phyloP scores from a whole-genome alignment of 352 stramenopile species.

The Globisporangium carolinianum region DNA sequence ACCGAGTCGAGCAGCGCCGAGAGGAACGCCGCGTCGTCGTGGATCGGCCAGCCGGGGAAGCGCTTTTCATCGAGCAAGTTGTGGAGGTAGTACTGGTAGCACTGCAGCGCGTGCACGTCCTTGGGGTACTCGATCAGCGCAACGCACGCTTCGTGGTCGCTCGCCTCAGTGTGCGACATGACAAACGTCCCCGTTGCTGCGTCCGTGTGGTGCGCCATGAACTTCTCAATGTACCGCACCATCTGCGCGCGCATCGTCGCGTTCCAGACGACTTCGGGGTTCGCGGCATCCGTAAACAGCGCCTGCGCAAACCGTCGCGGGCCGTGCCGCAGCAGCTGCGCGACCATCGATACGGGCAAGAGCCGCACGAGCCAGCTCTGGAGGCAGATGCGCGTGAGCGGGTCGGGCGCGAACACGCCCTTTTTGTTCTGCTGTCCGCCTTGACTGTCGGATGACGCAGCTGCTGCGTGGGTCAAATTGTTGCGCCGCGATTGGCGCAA shows the following conservation, averaged over 20 bases:
- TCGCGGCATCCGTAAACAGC: constrained; percentile 79
- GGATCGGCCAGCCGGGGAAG: constrained; percentile 87
- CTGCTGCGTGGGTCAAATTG: constrained; percentile 19
- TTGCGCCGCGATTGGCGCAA: constrained; percentile 69
- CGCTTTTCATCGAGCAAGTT: constrained; percentile 81
- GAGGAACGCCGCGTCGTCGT: constrained; percentile 73
- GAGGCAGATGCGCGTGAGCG: constrained; percentile 75
- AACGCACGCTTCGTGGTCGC: constrained; percentile 72
- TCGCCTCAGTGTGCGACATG: constrained; percentile 59
- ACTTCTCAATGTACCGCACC: constrained; percentile 82
- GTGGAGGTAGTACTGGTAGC: constrained; percentile 85
- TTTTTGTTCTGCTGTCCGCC: constrained; percentile 76
- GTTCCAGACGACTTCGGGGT: constrained; percentile 85
- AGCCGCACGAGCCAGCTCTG: constrained; percentile 81
- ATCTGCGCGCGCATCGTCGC: constrained; percentile 81
- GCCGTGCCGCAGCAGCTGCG: constrained; percentile 74
- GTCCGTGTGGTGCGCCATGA: constrained; percentile 71
- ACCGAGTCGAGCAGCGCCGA: constrained; percentile 68
- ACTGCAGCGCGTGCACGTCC: constrained; percentile 81
- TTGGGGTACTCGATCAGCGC: constrained; percentile 76
- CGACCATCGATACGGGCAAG: constrained; percentile 81
- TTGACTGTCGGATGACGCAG: constrained; percentile 62
- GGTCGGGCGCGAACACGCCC: constrained; percentile 69
- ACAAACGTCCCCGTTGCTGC: constrained; percentile 55
- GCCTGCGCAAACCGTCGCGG: constrained; percentile 66